Conservation (phyloP, 768 basidiomycete genomes). For the Pholiota conissans region DNA sequence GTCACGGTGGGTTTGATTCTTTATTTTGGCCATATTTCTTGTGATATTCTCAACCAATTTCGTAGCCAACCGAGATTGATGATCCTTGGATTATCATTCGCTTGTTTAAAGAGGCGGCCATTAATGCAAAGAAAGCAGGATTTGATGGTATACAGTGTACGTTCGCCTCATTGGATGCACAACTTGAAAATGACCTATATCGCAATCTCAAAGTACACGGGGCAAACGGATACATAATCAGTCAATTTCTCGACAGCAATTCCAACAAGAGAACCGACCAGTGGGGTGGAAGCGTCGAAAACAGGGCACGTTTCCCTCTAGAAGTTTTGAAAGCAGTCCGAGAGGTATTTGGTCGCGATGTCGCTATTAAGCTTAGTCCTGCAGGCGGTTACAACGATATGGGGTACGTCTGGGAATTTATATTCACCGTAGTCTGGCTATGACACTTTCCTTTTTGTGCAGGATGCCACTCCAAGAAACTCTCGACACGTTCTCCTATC, state of each 20-base stretch:
- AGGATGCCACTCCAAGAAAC: constrained; percentile 46
- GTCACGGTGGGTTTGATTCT: constrained; percentile 31
- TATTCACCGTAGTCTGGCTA: not conserved
- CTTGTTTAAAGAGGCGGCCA: constrained; percentile 40
- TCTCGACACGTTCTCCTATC: constrained; percentile 38
- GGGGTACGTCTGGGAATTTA: constrained; percentile 24
- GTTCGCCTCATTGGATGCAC: constrained; percentile 1
- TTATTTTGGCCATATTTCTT: not conserved
- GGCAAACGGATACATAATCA: constrained; percentile 42
- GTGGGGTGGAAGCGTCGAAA: constrained; percentile 60
- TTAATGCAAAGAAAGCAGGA: constrained; percentile 48
- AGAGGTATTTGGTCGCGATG: constrained; percentile 43
- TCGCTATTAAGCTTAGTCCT: constrained; percentile 44
- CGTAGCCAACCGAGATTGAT: constrained; percentile 35
- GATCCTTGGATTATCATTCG: constrained; percentile 41
- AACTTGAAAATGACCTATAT: not conserved
- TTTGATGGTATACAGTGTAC: constrained; percentile 54
- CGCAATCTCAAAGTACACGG: constrained; percentile 32
- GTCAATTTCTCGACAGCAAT: constrained; percentile 51
- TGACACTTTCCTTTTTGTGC: not conserved
- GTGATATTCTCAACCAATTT: not conserved
- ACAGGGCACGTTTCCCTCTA: constrained; percentile 52
- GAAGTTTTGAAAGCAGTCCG: constrained; percentile 46
- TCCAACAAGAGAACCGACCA: constrained; percentile 51
- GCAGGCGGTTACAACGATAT: constrained; percentile 45